Conservation (phyloP, 306 rosid genomes). For the Lagenaria siceraria region DNA sequence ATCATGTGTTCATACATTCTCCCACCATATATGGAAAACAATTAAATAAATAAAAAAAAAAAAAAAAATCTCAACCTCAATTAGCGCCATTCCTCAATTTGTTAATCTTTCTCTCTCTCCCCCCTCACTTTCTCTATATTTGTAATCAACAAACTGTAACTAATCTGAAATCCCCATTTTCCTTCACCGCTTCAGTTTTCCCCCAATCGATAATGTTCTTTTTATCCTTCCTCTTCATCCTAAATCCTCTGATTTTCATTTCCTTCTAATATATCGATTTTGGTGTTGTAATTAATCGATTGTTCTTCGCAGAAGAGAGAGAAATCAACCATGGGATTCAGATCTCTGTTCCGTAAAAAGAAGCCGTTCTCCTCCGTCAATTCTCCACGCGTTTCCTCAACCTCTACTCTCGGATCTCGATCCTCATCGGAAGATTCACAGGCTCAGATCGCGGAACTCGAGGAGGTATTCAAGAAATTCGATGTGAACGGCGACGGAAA, state of each 20-base stretch:
- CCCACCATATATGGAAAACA: background rate
- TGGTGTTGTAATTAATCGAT: background rate
- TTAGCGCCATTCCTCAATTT: background rate
- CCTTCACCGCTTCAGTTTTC: background rate
- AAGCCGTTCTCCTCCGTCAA: background rate
- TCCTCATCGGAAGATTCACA: slow-evolving; percentile 8
- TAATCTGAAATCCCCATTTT: background rate
- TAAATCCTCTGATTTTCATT: background rate
- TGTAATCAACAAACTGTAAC: background rate
- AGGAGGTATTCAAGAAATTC: slow-evolving; percentile 62
- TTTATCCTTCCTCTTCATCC: background rate
- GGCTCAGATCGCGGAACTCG: slow-evolving; percentile 39
- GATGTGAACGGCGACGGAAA: slow-evolving; percentile 82
- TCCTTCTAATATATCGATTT: background rate
- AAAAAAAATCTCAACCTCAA: background rate
- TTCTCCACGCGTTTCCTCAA: background rate
- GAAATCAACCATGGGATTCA: background rate
- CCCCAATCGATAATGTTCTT: background rate
- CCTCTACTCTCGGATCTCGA: slow-evolving; percentile 4
- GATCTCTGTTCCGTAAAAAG: background rate
- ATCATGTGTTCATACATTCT: background rate
- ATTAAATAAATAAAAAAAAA: background rate
- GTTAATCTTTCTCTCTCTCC: background rate
- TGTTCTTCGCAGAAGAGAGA: background rate
- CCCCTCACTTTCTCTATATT: background rate